Evolutionary conservation across 2,329 filamentous ascomycete genomes (phyloP), one percentile per base, ranked within the genome.

Genomic region (Aspergillus thermomutatus): DNA sequence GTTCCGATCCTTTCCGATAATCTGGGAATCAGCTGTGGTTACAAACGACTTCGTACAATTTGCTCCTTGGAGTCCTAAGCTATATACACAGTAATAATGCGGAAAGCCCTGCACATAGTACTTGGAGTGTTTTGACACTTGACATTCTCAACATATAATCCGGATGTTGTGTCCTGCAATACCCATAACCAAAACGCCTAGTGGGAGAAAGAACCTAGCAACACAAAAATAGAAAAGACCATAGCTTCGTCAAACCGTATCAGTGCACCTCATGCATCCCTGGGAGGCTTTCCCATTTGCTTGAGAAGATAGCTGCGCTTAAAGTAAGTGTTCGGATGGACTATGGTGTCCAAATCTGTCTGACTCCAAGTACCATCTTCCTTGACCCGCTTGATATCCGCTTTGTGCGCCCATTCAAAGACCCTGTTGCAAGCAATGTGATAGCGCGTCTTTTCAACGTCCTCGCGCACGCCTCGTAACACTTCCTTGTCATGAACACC

Each of bases 281-380:
- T 77, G 23, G 76, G 73, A 27, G 70, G 64, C 60, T 81, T 85
- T 1, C 79, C 87, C 26, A 95, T 74, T 71, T 94, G 90, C 79
- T 92, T 96, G 59, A 99, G 78, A 65, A 95, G 69, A 73, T 91
- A 97, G 72, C 92, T 96, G 55, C 93, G 83, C 81, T 96, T 97
- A 76, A 97, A 99, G 76, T 97, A 99, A 63, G 93, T 92, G 72
- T 99, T 99, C 10, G 94, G 94, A 75, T 99, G 94, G 23, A 96
- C 87, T 70, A 99, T 96, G 0, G 93, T 97, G 75, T 97, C 93
- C 45, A 96, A 80, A 72, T 96, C 90, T 17, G 86, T 85, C 6
- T 87, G 78, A 11, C 82, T 86, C 86, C 88, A 88, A 52, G 87
- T 80, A 5, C 85, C 82, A 50, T 91, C 87, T 45, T 92, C 89